phyloP scores from a whole-genome alignment of 2,329 filamentous ascomycete genomes.

The Phyllosticta capitalensis region DNA sequence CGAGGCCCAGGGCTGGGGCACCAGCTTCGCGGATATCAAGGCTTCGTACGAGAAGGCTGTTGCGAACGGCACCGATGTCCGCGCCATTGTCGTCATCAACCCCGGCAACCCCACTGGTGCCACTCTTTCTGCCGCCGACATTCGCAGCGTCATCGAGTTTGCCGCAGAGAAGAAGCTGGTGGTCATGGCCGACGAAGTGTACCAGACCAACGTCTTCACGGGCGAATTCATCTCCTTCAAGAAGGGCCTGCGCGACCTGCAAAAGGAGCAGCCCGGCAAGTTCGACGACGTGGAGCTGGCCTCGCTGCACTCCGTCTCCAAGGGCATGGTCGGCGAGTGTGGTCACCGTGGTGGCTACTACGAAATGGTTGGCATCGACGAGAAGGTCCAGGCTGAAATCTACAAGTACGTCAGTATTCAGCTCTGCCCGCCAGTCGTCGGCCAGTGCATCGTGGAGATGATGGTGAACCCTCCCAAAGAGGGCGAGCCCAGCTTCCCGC shows the following conservation, averaged over 20 bases:
- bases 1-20: constrained; percentile 79
- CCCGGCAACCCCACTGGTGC: constrained; percentile 95
- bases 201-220: constrained; percentile 96
- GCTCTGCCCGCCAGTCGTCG: constrained; percentile 88
- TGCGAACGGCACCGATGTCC: constrained; percentile 70
- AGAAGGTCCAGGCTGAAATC: constrained; percentile 79
- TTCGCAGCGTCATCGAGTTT: constrained; percentile 77
- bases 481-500: constrained; percentile 73
- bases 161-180: constrained; percentile 79
- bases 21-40: constrained; percentile 70
- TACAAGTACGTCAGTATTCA: constrained; percentile 99
- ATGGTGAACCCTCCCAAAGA: constrained; percentile 91
- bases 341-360: constrained; percentile 97
- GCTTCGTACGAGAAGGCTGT: constrained; percentile 64
- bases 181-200: constrained; percentile 91
- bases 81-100: constrained; percentile 95
- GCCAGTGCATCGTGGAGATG: constrained; percentile 91
- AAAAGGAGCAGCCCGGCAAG: constrained; percentile 56
- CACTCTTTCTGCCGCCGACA: constrained; percentile 66
- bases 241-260: constrained; percentile 69
- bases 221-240: constrained; percentile 97
- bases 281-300: constrained; percentile 84
- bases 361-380: constrained; percentile 83
- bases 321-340: constrained; percentile 98
- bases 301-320: constrained; percentile 86